phyloP scores from a whole-genome alignment of 1,139 yeast species.

The Suhomyces taliae region DNA sequence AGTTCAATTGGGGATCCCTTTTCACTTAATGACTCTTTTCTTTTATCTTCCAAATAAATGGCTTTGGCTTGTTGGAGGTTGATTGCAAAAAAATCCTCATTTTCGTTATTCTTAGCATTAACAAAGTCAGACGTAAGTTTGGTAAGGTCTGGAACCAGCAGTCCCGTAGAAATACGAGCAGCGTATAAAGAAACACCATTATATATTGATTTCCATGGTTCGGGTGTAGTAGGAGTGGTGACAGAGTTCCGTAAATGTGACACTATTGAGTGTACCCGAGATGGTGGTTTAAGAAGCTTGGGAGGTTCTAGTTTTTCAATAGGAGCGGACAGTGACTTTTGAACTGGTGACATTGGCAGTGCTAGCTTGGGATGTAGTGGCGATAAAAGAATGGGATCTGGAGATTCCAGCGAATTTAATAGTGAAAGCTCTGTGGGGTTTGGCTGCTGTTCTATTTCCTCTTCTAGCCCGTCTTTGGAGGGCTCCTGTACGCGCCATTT shows the following conservation, averaged over 20 bases:
- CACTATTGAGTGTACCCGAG: background rate
- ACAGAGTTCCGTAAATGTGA: background rate
- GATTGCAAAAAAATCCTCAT: constrained; percentile 14
- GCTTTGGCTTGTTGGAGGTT: constrained; percentile 13
- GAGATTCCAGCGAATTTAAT: no score
- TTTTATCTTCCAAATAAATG: background rate
- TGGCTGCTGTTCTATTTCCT: no score
- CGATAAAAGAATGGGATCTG: no score
- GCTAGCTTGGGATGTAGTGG: no score
- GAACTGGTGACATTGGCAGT: no score
- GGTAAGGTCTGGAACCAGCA: constrained; percentile 23
- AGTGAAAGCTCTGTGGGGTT: no score
- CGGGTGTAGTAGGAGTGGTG: constrained; percentile 3
- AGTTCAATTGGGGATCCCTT: background rate
- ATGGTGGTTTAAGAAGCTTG: no score
- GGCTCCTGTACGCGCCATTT: no score
- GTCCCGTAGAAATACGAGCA: constrained; percentile 51
- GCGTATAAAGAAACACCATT: constrained; percentile 53
- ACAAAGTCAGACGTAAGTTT: constrained; percentile 24
- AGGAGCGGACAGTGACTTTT: no score
- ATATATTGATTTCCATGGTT: constrained; percentile 40
- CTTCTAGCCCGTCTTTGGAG: no score
- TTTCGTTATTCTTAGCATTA: constrained; percentile 18
- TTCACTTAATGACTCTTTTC: no score
- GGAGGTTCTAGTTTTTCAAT: no score